Evolutionary conservation across 257 asterid species (phyloP).

Genomic region (Galeopsis tetrahit): DNA sequence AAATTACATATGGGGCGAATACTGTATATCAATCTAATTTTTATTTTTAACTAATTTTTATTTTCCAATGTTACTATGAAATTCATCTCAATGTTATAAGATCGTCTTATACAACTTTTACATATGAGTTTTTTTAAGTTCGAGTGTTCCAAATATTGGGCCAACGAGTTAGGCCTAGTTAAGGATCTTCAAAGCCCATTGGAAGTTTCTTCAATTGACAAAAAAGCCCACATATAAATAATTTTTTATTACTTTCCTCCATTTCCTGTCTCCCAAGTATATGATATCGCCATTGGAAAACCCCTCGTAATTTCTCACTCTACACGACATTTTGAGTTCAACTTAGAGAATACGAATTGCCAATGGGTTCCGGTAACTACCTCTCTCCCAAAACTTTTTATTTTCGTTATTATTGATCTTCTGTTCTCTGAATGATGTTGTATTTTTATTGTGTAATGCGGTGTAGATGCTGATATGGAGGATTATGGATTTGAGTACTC

Average conservation of each 20-base stretch:
- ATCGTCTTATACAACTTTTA: too few species aligned
- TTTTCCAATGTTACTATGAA: too few species aligned
- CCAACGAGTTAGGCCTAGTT: background rate
- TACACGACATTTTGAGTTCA: constrained; percentile 32
- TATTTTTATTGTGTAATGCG: constrained; percentile 19
- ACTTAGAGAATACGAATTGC: constrained; percentile 17
- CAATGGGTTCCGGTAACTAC: constrained; percentile 73
- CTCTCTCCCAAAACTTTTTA: background rate
- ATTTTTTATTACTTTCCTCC: background rate
- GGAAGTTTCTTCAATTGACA: background rate
- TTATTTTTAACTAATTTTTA: too few species aligned
- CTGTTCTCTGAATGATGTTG: constrained; percentile 13
- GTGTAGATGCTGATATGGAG: constrained; percentile 95
- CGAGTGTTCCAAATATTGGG: background rate
- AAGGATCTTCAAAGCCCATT: constrained; percentile 18
- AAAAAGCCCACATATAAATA: constrained; percentile 18
- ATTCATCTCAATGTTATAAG: too few species aligned
- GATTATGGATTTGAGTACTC: constrained; percentile 99
- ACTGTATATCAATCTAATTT: too few species aligned
- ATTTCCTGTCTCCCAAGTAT: background rate
- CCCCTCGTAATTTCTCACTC: constrained; percentile 22
- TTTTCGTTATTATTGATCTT: constrained; percentile 5
- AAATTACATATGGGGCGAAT: too few species aligned
- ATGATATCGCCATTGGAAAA: constrained; percentile 19
- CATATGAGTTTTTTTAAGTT: too few species aligned